phyloP scores from a whole-genome alignment of 2,329 filamentous ascomycete genomes.

The Exophiala viscosa region DNA sequence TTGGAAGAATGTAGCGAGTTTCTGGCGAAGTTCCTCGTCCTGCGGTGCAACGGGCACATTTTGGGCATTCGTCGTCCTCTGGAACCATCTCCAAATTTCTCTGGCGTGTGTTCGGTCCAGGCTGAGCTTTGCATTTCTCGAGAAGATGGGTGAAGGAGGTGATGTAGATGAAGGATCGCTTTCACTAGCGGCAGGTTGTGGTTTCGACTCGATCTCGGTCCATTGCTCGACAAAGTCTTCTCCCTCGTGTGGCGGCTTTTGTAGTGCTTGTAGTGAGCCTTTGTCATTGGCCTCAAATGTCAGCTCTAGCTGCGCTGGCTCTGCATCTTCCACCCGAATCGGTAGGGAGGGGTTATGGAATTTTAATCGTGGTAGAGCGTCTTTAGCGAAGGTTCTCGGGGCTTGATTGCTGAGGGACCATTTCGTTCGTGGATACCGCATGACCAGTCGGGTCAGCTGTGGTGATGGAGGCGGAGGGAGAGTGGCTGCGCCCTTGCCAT shows the following conservation, averaged over 20 bases:
- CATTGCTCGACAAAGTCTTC: conserved; percentile 10
- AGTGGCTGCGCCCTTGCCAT: conserved; percentile 77
- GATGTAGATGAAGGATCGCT: conserved; percentile 26
- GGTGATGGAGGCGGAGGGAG: conserved; percentile 55
- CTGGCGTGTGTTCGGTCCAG: conserved; percentile 34
- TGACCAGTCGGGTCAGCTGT: conserved; percentile 35
- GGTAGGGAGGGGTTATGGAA: conserved; percentile 85
- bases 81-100: conserved; percentile 43
- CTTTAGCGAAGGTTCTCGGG: conserved; percentile 80
- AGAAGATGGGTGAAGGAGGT: conserved; percentile 33
- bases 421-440: conserved; percentile 41
- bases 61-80: conserved; percentile 39
- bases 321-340: conserved; percentile 70
- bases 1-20: conserved; percentile 35
- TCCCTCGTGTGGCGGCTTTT: conserved; percentile 1
- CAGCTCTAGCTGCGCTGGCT: conserved; percentile 39
- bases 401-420: conserved; percentile 40
- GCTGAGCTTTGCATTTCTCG: conserved; percentile 31
- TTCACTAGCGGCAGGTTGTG: conserved; percentile 10
- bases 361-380: conserved; percentile 80
- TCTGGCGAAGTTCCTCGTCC: conserved; percentile 33
- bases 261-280: conserved; percentile 4
- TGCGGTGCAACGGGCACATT: conserved; percentile 37
- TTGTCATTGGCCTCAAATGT: conserved; percentile 35
- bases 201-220: conserved; percentile 15